These are phyloP conservation scores for Clavispora phyllophila DNA, from an alignment of 805 yeast species.

Conservation along the genomic window DNA sequence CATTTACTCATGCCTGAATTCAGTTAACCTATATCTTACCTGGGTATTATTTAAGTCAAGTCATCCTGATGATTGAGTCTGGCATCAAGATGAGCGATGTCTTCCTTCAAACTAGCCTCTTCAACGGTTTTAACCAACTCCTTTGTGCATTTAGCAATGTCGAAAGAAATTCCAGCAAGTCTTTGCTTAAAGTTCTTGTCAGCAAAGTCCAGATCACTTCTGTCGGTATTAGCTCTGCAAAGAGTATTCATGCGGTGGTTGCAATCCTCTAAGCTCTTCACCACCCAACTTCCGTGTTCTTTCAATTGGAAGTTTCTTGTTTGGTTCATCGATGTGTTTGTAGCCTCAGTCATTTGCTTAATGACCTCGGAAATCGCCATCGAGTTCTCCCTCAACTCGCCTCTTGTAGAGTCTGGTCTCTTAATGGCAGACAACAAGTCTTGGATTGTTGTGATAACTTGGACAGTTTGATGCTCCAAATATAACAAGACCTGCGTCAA, in stretches of 20 bases:
- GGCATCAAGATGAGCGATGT: conserved; percentile 75
- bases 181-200: conserved; percentile 89
- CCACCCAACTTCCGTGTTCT: conserved; percentile 91
- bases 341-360: conserved; percentile 83
- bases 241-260: conserved; percentile 74
- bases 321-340: conserved; percentile 82
- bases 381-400: conserved; percentile 67
- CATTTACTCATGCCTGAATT: background rate
- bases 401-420: conserved; percentile 70
- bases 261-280: conserved; percentile 80
- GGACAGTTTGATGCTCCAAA: conserved; percentile 89
- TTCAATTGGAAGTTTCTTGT: conserved; percentile 78
- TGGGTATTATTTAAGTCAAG: conserved; percentile 8
- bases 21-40: background rate
- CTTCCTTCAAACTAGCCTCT: conserved; percentile 85
- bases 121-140: conserved; percentile 95
- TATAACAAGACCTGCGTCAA: conserved; percentile 77
- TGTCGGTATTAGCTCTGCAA: conserved; percentile 42
- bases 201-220: conserved; percentile 60
- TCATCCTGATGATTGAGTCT: conserved; percentile 41
- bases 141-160: conserved; percentile 92
- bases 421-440: conserved; percentile 71
- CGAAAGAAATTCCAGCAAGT: conserved; percentile 93
- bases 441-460: conserved; percentile 86
- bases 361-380: conserved; percentile 74